Conservation (phyloP, 306 rosid genomes). For the Malus sieversii region DNA sequence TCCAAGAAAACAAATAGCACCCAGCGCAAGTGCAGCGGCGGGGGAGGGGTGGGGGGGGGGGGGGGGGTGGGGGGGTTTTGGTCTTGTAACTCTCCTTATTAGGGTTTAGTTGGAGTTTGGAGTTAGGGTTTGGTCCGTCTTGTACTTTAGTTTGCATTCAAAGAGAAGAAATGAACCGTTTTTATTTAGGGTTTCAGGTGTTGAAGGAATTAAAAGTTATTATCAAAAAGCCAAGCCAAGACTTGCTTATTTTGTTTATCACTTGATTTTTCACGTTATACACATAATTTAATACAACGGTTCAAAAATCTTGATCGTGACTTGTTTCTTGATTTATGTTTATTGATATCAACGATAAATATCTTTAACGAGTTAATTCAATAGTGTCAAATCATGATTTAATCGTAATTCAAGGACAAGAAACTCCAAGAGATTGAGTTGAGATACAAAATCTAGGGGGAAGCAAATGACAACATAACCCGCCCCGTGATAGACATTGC, state of each 20-base stretch:
- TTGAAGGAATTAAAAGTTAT: not conserved
- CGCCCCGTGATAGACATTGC: not conserved
- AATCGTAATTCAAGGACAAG: not conserved
- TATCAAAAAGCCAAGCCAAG: too few relatives aligned
- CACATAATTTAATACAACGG: not conserved
- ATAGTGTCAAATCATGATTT: too few relatives aligned
- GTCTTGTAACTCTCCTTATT: too few relatives aligned
- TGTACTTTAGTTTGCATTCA: not conserved
- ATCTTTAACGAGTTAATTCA: not conserved
- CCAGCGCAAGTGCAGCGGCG: not conserved
- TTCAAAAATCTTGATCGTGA: too few relatives aligned
- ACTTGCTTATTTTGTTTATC: not conserved
- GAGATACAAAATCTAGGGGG: not conserved
- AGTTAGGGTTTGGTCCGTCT: too few relatives aligned
- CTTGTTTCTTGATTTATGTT: not conserved
- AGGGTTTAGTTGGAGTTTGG: too few relatives aligned
- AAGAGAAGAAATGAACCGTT: not conserved
- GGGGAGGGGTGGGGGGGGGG: too few relatives aligned
- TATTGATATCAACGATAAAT: accelerated
- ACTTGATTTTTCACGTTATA: not conserved
- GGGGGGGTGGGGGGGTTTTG: too few relatives aligned
- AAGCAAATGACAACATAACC: too few relatives aligned
- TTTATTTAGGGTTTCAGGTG: not conserved
- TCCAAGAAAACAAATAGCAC: not conserved
- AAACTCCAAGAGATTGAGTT: not conserved